Evolutionary conservation across 2,329 filamentous ascomycete genomes (phyloP).

Genomic region (Emmonsia crescens): DNA sequence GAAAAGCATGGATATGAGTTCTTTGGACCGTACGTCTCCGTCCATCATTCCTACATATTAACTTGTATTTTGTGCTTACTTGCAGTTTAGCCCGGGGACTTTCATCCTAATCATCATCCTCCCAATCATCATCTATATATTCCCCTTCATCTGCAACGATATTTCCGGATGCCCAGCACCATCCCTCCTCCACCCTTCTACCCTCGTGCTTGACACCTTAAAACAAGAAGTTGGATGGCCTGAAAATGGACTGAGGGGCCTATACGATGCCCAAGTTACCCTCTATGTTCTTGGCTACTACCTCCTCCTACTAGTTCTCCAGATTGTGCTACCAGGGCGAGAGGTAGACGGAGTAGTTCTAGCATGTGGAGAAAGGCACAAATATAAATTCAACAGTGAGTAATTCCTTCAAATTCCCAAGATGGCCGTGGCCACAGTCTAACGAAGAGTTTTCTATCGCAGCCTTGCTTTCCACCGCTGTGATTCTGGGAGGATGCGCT

Average conservation of each 20-base stretch:
- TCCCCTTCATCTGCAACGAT: constrained; percentile 85
- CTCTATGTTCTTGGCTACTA: constrained; percentile 70
- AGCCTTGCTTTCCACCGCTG: constrained; percentile 67
- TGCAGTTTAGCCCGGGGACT: constrained; percentile 7
- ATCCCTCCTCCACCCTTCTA: constrained; percentile 62
- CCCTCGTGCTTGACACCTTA: constrained; percentile 58
- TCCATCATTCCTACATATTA: background rate
- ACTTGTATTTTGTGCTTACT: constrained; percentile 9
- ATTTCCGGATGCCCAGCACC: constrained; percentile 82
- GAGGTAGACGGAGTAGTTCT: constrained; percentile 62
- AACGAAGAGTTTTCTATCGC: background rate
- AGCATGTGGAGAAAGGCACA: constrained; percentile 58
- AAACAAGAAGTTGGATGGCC: constrained; percentile 79
- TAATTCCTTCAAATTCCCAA: background rate
- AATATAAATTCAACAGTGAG: constrained; percentile 71
- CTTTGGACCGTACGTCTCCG: constrained; percentile 1
- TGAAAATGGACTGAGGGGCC: constrained; percentile 53
- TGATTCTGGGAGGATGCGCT: constrained; percentile 59
- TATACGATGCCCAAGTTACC: constrained; percentile 59
- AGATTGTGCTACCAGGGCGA: constrained; percentile 64
- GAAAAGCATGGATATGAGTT: constrained; percentile 3
- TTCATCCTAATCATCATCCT: constrained; percentile 61
- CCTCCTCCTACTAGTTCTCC: constrained; percentile 60
- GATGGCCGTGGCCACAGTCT: background rate
- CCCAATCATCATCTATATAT: constrained; percentile 65